Percentiles rank a stretch among this genome's conserved stretches.
Conservation (phyloP, 1,139 yeast species). For the Candida sp. region DNA sequence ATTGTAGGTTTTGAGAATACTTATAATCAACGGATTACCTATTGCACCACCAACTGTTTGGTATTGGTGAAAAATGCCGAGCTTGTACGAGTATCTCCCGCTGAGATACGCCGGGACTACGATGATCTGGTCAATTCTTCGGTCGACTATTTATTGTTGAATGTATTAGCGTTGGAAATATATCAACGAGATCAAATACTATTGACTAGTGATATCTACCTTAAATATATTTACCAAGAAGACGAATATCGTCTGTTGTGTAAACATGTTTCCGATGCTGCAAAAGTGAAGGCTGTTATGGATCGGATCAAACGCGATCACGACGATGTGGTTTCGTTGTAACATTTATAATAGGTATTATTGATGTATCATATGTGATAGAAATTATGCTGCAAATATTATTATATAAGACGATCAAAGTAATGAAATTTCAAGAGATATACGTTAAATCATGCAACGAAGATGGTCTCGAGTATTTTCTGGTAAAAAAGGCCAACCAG, state of each 20-base stretch:
- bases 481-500: neutral
- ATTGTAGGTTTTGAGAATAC: constrained; percentile 25
- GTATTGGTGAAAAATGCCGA: constrained; percentile 23
- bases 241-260: constrained; percentile 10
- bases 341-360: neutral
- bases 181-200: constrained; percentile 27
- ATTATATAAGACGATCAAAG: too few relatives aligned
- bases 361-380: neutral
- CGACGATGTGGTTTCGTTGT: neutral
- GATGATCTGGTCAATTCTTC: constrained; percentile 7
- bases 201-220: constrained; percentile 15
- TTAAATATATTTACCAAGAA: constrained; percentile 21
- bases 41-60: constrained; percentile 20
- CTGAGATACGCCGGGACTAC: constrained; percentile 12
- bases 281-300: neutral
- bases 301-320: neutral
- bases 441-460: neutral
- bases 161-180: constrained; percentile 21
- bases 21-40: constrained; percentile 31
- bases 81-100: constrained; percentile 18
- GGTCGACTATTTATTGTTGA: constrained; percentile 19
- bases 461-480: neutral
- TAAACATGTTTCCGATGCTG: neutral
- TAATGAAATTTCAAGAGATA: too few relatives aligned
- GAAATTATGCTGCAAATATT: neutral